Base-by-base conservation (phyloP, 768 basidiomycete species). In the Mycena pura region DNA sequence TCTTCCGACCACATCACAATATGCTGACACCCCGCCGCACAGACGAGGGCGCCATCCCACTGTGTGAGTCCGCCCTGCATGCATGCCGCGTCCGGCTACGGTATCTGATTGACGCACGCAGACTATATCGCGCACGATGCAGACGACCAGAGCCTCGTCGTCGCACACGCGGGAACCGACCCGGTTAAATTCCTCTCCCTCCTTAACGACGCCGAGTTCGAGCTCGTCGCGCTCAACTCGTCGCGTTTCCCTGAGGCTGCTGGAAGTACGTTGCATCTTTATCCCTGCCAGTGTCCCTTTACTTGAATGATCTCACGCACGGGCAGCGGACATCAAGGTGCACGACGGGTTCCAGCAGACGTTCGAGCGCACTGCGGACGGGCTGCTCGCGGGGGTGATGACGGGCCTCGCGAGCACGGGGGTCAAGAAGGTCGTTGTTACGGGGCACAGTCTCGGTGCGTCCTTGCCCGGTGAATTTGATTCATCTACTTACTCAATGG, bases 261-360 rank as follows among this genome's bases (percentile, higher is more conserved):
- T 3, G 57, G 65, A 17, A 65, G 76, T 76, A 41, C 44, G 69
- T 60, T n/a, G 5, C 36, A 13, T 34, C 29, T 41, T 10, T 7
- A 24, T 15, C 47, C 27, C 27, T 27, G n/a, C n/a, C n/a, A n/a
- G n/a, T n/a, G n/a, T 40, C 25, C 15, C 22, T 24, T 44, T 45
- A 15, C 11, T 56, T 34, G 31, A 38, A 46, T 54, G 22, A 56
- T n/a, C 43, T 38, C n/a, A 46, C 32, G n/a, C 36, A 13, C 39
- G 25, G 25, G 27, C 45, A 78, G 77, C 60, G 19, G 64, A 60
- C 38, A 71, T 80, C 38, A 49, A 73, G 52, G 77, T 78, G 10
- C 79, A 81, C 63, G 68, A 74, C 14, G 80, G 80, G 3, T 82
- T 81, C 74, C 73, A 75, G 40, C 32, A 75, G 36, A 73, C 80